Conservation (phyloP, 805 yeast species). For the Kuraishia molischiana region DNA sequence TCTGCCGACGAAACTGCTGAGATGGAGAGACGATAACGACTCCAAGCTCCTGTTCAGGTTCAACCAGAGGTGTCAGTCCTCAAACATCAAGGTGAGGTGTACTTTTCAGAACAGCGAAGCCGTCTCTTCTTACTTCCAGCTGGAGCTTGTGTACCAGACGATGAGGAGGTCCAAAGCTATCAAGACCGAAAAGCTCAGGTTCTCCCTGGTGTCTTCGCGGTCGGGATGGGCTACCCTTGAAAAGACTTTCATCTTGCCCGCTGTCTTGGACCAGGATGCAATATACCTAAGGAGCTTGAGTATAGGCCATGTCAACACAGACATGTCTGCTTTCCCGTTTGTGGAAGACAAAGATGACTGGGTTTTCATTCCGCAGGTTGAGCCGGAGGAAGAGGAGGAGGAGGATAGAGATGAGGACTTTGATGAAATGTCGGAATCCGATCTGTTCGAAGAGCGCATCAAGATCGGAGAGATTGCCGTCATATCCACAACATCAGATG, state of each 20-base stretch:
- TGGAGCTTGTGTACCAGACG: slow-evolving; percentile 22
- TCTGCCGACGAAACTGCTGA: slow-evolving; percentile 3
- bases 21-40: background rate
- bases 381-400: background rate
- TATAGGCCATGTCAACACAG: background rate
- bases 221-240: slow-evolving; percentile 15
- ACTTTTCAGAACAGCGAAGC: background rate
- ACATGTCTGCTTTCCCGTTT: background rate
- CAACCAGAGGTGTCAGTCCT: background rate
- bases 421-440: background rate
- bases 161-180: slow-evolving; percentile 15
- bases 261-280: background rate
- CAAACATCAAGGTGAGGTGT: background rate
- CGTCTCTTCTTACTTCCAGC: slow-evolving; percentile 11
- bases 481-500: no score
- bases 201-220: slow-evolving; percentile 5
- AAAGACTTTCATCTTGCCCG: slow-evolving; percentile 8
- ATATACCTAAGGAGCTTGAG: background rate
- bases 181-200: background rate
- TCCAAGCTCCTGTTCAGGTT: background rate
- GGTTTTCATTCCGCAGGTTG: slow-evolving; percentile 1
- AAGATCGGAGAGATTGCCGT: slow-evolving; percentile 1
- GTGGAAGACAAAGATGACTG: slow-evolving; percentile 1
- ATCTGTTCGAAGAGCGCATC: background rate
- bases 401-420: background rate